Evolutionary conservation across 2,329 filamentous ascomycete genomes (phyloP).

Genomic region (Claviceps sp.): DNA sequence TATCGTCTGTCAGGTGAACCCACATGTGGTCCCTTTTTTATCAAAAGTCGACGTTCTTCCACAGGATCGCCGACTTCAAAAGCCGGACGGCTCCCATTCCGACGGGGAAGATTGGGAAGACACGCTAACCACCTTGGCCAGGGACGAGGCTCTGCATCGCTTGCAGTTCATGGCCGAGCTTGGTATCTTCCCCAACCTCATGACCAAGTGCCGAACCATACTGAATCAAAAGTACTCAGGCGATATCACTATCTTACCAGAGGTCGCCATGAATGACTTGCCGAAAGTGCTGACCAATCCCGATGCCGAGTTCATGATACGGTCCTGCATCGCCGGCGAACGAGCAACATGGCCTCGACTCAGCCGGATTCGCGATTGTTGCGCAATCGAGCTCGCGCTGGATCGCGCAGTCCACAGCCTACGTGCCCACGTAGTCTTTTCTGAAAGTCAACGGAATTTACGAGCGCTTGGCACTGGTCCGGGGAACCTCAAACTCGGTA

Average conservation of each 20-base stretch:
- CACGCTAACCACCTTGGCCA: slow-evolving; percentile 57
- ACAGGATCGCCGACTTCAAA: slow-evolving; percentile 17
- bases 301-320: slow-evolving; percentile 71
- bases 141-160: slow-evolving; percentile 66
- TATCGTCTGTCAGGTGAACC: slow-evolving; percentile 93
- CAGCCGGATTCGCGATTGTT: slow-evolving; percentile 71
- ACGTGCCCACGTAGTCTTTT: slow-evolving; percentile 56
- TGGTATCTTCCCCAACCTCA: slow-evolving; percentile 64
- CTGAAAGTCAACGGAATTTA: slow-evolving; percentile 48
- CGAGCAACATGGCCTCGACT: slow-evolving; percentile 86
- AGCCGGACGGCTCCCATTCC: slow-evolving; percentile 12
- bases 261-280: slow-evolving; percentile 61
- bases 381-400: slow-evolving; percentile 76
- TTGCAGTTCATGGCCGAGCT: slow-evolving; percentile 71
- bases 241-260: slow-evolving; percentile 85
- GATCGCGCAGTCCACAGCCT: slow-evolving; percentile 60
- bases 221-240: slow-evolving; percentile 86
- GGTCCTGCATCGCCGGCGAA: slow-evolving; percentile 65
- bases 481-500: slow-evolving; percentile 13
- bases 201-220: slow-evolving; percentile 68
- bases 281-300: slow-evolving; percentile 73
- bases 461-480: slow-evolving; percentile 27
- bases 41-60: slow-evolving; percentile 53
- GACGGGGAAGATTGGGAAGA: slow-evolving; percentile 45
- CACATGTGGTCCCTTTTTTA: slow-evolving; percentile 81